phyloP scores from a whole-genome alignment of 2,329 filamentous ascomycete genomes.

The Geoglossum cookeanum region DNA sequence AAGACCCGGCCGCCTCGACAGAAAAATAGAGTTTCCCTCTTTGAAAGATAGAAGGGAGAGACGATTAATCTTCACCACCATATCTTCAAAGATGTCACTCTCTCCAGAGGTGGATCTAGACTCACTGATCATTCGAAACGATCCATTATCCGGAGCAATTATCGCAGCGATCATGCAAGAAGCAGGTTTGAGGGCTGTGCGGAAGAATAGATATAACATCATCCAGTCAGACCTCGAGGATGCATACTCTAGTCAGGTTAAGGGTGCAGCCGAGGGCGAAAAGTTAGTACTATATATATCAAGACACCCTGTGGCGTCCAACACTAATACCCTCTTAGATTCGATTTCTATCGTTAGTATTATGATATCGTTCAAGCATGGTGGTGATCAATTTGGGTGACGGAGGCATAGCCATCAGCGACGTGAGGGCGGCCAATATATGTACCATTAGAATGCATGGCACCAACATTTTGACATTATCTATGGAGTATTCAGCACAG shows the following conservation, averaged over 20 bases:
- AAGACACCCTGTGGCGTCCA: background rate
- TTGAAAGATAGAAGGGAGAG: slow-evolving; percentile 86
- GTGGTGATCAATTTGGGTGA: background rate
- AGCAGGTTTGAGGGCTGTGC: slow-evolving; percentile 77
- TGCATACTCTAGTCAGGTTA: slow-evolving; percentile 92
- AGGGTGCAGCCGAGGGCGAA: slow-evolving; percentile 52
- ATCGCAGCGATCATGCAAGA: slow-evolving; percentile 99
- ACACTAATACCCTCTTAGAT: background rate
- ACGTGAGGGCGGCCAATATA: background rate
- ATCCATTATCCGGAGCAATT: slow-evolving; percentile 83
- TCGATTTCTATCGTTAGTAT: slow-evolving; percentile 4
- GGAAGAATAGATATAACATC: slow-evolving; percentile 98
- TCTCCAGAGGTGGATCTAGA: slow-evolving; percentile 94
- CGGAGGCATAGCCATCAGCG: background rate
- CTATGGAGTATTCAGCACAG: background rate
- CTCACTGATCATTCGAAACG: slow-evolving; percentile 88
- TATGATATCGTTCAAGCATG: background rate
- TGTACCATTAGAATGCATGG: background rate
- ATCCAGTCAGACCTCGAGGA: slow-evolving; percentile 95
- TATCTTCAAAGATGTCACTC: slow-evolving; percentile 90
- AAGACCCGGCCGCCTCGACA: slow-evolving; percentile 82
- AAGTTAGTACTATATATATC: slow-evolving; percentile 23
- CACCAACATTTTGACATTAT: background rate
- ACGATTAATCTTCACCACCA: slow-evolving; percentile 92
- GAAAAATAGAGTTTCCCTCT: slow-evolving; percentile 98